Evolutionary conservation across 2,329 filamentous ascomycete species (phyloP).

Genomic region (Phyllosticta capitalensis): DNA sequence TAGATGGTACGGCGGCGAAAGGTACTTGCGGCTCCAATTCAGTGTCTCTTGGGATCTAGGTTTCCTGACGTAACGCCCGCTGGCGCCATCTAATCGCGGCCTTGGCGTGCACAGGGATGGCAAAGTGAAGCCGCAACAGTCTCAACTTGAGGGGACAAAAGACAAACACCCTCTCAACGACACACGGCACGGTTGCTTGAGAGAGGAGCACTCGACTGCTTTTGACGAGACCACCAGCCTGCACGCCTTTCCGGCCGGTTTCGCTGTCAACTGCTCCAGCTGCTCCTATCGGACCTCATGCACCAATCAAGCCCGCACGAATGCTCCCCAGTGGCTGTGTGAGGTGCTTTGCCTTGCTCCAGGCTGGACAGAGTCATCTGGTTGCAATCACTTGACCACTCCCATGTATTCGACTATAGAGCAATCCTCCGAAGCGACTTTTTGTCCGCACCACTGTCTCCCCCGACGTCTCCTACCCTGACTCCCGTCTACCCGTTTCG

Average conservation of each 20-base stretch:
- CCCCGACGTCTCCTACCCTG: not conserved
- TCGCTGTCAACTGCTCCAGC: not conserved
- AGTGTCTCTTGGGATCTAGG: constrained; percentile 1
- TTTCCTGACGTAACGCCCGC: not conserved
- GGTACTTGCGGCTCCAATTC: not conserved
- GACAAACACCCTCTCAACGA: not conserved
- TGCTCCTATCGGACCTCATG: not conserved
- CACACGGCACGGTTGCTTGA: too few relatives aligned
- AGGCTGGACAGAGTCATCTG: too few relatives aligned
- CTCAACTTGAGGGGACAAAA: not conserved
- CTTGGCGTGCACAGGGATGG: constrained; percentile 7
- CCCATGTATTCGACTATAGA: not conserved
- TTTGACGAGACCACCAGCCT: too few relatives aligned
- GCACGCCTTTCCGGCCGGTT: too few relatives aligned
- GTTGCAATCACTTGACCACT: not conserved
- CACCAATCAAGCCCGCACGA: constrained; percentile 8
- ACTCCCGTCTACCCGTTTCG: not conserved
- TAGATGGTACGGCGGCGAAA: not conserved
- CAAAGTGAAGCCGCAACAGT: not conserved
- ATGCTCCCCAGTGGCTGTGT: not conserved
- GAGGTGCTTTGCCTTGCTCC: not conserved
- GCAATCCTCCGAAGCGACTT: not conserved
- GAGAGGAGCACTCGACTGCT: too few relatives aligned
- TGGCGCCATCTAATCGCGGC: not conserved
- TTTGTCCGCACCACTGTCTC: not conserved